phyloP scores from a whole-genome alignment of 1,284 basidiomycete genomes.

The Laetiporus sulphureus region DNA sequence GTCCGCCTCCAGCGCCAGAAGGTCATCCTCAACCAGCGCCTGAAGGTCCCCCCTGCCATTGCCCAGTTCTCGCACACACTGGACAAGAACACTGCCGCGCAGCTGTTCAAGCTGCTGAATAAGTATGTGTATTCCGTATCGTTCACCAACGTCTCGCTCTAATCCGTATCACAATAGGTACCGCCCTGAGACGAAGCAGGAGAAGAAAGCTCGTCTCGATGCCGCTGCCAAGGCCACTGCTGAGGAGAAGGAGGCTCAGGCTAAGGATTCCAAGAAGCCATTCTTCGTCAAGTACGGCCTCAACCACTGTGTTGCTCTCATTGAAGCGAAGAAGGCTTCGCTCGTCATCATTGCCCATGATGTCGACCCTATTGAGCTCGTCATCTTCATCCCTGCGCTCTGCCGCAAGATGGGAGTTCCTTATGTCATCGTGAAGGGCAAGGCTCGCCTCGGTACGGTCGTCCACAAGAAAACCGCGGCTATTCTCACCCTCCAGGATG shows the following conservation, averaged over 20 bases:
- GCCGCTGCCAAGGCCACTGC: conserved; percentile 71
- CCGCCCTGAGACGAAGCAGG: conserved; percentile 90
- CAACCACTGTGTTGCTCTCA: conserved; percentile 93
- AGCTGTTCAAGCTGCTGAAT: conserved; percentile 97
- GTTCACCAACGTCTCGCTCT: neutral
- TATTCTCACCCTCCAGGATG: conserved; percentile 87
- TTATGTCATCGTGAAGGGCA: conserved; percentile 98
- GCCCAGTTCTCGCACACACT: conserved; percentile 97
- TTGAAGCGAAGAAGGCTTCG: conserved; percentile 96
- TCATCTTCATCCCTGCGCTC: conserved; percentile 95
- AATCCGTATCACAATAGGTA: conserved; percentile 31
- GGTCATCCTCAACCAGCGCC: conserved; percentile 96
- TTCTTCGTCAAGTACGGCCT: conserved; percentile 95
- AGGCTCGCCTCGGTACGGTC: conserved; percentile 94
- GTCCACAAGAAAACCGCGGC: conserved; percentile 98
- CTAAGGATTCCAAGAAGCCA: conserved; percentile 87
- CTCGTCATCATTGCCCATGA: conserved; percentile 98
- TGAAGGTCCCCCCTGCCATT: conserved; percentile 98
- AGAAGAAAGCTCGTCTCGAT: conserved; percentile 95
- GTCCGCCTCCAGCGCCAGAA: conserved; percentile 98
- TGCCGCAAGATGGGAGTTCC: conserved; percentile 99
- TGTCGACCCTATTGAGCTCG: conserved; percentile 98
- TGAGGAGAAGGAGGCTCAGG: conserved; percentile 70
- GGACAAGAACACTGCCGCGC: conserved; percentile 99
- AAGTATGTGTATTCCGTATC: conserved; percentile 47